Percentiles rank a stretch among this genome's conserved stretches.
phyloP scores from a whole-genome alignment of 129 eudicot genomes.

The Flaveria trinervia region DNA sequence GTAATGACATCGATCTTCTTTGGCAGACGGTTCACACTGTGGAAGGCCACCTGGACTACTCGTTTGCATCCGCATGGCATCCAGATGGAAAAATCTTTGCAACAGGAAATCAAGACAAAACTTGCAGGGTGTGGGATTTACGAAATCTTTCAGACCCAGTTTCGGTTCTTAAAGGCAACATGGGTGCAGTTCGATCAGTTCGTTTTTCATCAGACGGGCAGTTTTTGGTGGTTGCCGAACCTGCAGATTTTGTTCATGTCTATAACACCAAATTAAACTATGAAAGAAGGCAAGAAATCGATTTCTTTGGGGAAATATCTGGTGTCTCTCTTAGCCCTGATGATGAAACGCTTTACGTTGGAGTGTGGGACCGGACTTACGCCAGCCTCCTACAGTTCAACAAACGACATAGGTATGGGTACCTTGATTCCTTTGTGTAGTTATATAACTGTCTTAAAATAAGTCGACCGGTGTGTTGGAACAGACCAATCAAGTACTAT shows the following conservation, averaged over 20 bases:
- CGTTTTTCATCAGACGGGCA: conserved; percentile 79
- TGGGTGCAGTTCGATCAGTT: conserved; percentile 82
- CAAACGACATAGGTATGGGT: conserved; percentile 41
- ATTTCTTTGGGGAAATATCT: conserved; percentile 86
- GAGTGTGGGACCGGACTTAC: conserved; percentile 87
- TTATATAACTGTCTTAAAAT: background rate
- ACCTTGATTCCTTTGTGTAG: conserved; percentile 59
- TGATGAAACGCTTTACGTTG: conserved; percentile 64
- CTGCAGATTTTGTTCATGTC: conserved; percentile 89
- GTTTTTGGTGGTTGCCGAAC: conserved; percentile 75
- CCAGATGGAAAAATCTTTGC: conserved; percentile 62
- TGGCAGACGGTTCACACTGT: conserved; percentile 65
- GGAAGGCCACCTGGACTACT: conserved; percentile 79
- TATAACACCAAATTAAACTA: conserved; percentile 46
- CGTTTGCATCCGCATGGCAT: conserved; percentile 64
- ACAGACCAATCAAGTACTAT: conserved; percentile 15
- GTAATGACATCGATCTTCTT: background rate
- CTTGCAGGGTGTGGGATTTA: conserved; percentile 85
- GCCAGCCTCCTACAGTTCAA: conserved; percentile 78
- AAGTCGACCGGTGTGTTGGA: conserved; percentile 21
- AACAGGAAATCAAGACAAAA: conserved; percentile 90
- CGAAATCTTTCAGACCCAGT: conserved; percentile 56
- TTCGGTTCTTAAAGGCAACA: conserved; percentile 71
- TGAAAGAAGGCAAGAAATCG: conserved; percentile 66
- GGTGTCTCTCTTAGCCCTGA: conserved; percentile 85